Conservation (phyloP, 1,284 basidiomycete genomes). For the Cryptococcus deneoformans region DNA sequence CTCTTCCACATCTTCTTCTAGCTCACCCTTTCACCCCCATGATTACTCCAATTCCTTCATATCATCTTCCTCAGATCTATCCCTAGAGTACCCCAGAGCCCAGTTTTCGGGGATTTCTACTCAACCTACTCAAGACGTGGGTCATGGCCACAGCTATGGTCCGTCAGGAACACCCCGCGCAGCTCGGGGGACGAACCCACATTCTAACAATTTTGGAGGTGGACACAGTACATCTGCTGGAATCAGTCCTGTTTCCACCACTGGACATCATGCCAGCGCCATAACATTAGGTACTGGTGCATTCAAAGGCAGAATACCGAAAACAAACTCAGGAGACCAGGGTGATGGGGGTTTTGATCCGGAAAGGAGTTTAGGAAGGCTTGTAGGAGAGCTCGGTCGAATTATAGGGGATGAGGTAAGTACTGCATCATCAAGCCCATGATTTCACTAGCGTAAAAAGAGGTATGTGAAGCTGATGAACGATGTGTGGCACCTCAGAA, state of each 20-base stretch:
- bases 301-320: conserved; percentile 50
- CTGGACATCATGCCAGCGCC: conserved; percentile 79
- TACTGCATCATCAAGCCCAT: too few species aligned
- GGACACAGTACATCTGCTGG: conserved; percentile 24
- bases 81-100: conserved; percentile 25
- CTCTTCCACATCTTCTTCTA: conserved; percentile 11
- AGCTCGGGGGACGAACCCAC: not conserved
- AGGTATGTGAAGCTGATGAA: too few species aligned
- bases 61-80: conserved; percentile 16
- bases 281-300: conserved; percentile 81
- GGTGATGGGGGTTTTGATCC: conserved; percentile 72
- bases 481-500: conserved; percentile 35
- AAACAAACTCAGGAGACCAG: conserved; percentile 59
- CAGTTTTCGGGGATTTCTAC: conserved; percentile 8
- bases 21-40: not conserved
- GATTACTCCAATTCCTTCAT: conserved; percentile 16
- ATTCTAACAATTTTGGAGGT: conserved; percentile 7
- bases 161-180: conserved; percentile 25
- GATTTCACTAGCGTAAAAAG: too few species aligned
- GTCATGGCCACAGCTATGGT: conserved; percentile 9
- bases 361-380: conserved; percentile 68
- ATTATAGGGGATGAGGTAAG: conserved; percentile 38
- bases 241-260: conserved; percentile 63
- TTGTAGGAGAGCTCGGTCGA: conserved; percentile 44
- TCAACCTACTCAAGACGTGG: conserved; percentile 5